Conservation (phyloP, 352 stramenopile genomes). For the Globisporangium splendens region DNA sequence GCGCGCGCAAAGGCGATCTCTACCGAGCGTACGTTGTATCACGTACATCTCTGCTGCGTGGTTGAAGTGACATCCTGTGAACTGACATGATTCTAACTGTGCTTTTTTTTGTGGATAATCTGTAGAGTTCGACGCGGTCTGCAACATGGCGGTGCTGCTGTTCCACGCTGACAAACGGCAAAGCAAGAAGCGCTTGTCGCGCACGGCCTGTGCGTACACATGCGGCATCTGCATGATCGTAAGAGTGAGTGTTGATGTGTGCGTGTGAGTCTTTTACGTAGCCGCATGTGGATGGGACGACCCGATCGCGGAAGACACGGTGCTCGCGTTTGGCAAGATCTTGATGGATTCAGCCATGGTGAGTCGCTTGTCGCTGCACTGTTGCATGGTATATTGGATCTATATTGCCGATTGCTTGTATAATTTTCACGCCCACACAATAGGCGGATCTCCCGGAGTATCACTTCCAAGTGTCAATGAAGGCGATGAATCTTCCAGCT, state of each 20-base stretch:
- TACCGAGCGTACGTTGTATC: conserved; percentile 28
- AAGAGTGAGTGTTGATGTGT: no score
- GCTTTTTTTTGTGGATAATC: no score
- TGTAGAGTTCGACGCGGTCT: conserved; percentile 54
- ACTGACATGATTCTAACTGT: no score
- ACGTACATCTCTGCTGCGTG: no score
- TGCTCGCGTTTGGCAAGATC: conserved; percentile 68
- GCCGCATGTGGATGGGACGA: conserved; percentile 56
- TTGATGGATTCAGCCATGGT: conserved; percentile 74
- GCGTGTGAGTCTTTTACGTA: conserved; percentile 13
- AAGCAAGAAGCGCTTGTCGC: conserved; percentile 51
- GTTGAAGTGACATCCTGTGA: neutral
- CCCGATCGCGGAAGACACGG: conserved; percentile 45
- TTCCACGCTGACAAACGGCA: conserved; percentile 61
- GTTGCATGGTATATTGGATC: no score
- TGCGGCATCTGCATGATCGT: no score
- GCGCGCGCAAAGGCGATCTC: conserved; percentile 29
- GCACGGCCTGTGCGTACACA: conserved; percentile 45
- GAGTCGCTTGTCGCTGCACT: neutral
- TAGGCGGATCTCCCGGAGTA: conserved; percentile 44
- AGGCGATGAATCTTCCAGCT: conserved; percentile 36
- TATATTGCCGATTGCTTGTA: neutral
- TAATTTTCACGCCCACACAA: neutral
- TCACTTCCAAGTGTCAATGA: conserved; percentile 39
- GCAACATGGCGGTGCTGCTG: conserved; percentile 51